A percentile compares a stretch with the other conserved stretches of the same genome.
Conservation (phyloP, 768 basidiomycete species). For the Pisolithus microcarpus region DNA sequence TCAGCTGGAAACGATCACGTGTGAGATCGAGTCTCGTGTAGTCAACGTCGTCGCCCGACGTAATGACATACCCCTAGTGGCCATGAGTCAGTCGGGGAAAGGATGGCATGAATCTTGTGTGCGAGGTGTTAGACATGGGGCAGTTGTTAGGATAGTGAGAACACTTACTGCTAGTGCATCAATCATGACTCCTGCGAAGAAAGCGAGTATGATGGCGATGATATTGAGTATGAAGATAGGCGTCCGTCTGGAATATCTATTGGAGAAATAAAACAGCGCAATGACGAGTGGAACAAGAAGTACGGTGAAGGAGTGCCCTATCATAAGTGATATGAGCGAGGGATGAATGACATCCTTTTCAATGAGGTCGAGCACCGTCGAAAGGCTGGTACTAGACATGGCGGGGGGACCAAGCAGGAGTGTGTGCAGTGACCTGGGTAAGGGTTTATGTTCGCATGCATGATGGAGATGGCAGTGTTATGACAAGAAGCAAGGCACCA, state of each 20-base stretch:
- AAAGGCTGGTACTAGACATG: not conserved
- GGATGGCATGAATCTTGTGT: slow-evolving; percentile 22
- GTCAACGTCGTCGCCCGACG: not conserved
- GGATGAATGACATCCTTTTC: slow-evolving; percentile 11
- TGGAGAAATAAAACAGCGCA: slow-evolving; percentile 27
- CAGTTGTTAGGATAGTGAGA: not conserved
- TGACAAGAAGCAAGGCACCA: too few relatives aligned
- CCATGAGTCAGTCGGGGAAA: slow-evolving; percentile 17
- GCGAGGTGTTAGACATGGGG: not conserved
- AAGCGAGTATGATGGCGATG: slow-evolving; percentile 14
- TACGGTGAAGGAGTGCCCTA: slow-evolving; percentile 24
- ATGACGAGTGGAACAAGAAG: slow-evolving; percentile 26
- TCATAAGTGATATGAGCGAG: slow-evolving; percentile 19
- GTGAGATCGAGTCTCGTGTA: not conserved
- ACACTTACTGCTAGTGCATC: slow-evolving; percentile 14
- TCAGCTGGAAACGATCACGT: slow-evolving; percentile 7
- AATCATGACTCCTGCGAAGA: slow-evolving; percentile 14
- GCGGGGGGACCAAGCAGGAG: not conserved
- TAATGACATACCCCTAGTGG: slow-evolving; percentile 3
- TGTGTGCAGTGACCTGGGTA: too few relatives aligned
- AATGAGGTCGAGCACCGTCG: not conserved
- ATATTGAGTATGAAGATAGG: slow-evolving; percentile 27
- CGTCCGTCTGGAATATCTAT: slow-evolving; percentile 14
- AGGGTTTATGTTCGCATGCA: too few relatives aligned
- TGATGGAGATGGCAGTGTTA: too few relatives aligned